Percentiles rank a stretch among this genome's conserved stretches.
These are phyloP conservation scores for Termitomyces sp. DNA, from an alignment of 768 basidiomycete species.

Conservation along the genomic window DNA sequence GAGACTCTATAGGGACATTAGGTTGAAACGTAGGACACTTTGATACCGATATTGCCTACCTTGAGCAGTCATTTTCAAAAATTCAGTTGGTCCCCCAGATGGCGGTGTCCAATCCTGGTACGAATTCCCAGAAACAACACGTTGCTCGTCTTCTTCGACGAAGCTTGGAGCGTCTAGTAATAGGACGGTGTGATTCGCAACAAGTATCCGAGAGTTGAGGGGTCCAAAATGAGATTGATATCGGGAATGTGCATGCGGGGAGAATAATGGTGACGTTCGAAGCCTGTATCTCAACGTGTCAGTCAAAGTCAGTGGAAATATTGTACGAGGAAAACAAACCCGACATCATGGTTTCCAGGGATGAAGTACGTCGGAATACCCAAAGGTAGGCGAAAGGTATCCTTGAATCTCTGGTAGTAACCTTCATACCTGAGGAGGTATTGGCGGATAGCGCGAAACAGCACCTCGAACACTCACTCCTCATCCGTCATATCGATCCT, in stretches of 20 bases:
- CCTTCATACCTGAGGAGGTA: constrained; percentile 55
- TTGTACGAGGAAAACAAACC: constrained; percentile 35
- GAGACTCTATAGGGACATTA: constrained; percentile 18
- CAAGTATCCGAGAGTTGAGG: constrained; percentile 53
- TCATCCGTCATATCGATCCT: constrained; percentile 53
- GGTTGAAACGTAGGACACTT: background rate
- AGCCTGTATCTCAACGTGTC: constrained; percentile 33
- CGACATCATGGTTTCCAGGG: constrained; percentile 90
- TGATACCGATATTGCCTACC: constrained; percentile 20
- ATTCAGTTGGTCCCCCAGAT: constrained; percentile 49
- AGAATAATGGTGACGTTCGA: constrained; percentile 38
- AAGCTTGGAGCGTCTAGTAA: constrained; percentile 71
- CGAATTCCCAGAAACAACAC: constrained; percentile 32
- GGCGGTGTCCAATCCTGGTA: constrained; percentile 44
- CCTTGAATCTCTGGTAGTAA: constrained; percentile 63
- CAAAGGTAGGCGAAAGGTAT: constrained; percentile 55
- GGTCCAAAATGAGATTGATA: constrained; percentile 76
- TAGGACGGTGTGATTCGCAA: constrained; percentile 70
- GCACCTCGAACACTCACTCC: constrained; percentile 52
- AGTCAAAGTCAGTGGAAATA: background rate
- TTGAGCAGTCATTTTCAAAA: constrained; percentile 38
- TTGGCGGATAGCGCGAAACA: background rate
- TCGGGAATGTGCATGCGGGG: constrained; percentile 43
- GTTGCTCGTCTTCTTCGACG: constrained; percentile 66
- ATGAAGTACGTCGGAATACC: constrained; percentile 60